Percentiles rank a stretch among this genome's conserved stretches.
Conservation (phyloP, 352 stramenopile genomes). For the Phytophthora lateralis region DNA sequence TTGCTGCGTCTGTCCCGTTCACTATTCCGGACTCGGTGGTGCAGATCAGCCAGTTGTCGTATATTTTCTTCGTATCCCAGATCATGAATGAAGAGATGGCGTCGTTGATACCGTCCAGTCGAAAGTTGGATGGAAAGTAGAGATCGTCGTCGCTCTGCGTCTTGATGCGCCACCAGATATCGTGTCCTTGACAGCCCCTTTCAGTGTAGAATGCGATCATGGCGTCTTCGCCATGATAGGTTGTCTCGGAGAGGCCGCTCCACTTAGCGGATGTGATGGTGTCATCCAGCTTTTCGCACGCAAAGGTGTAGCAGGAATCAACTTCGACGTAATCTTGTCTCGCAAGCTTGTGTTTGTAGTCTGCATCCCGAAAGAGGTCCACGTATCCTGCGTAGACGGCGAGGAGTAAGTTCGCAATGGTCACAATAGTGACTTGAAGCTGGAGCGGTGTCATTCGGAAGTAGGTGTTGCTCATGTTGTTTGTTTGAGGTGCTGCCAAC, state of each 20-base stretch:
- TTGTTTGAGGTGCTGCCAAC: not conserved
- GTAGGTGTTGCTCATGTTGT: not conserved
- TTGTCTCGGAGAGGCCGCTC: conserved; percentile 6
- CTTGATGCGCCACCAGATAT: conserved; percentile 2
- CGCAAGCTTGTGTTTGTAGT: not conserved
- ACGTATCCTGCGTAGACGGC: not conserved
- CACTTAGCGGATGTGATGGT: conserved; percentile 1
- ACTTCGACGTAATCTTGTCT: not conserved
- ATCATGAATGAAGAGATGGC: conserved; percentile 7
- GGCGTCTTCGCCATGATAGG: not conserved
- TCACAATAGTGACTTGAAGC: not conserved
- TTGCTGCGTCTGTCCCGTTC: not conserved
- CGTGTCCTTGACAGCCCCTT: not conserved
- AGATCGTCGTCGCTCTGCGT: conserved; percentile 7
- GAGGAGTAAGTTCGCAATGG: not conserved
- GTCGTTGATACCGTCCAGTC: conserved; percentile 12
- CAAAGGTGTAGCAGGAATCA: not conserved
- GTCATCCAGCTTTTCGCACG: not conserved
- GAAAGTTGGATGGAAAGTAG: conserved; percentile 8
- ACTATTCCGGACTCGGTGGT: not conserved
- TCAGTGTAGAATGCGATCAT: conserved; percentile 10
- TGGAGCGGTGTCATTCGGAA: not conserved
- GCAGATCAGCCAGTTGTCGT: not conserved
- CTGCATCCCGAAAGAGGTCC: not conserved
- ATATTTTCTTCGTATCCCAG: conserved; percentile 1